Evolutionary conservation across 768 basidiomycete genomes (phyloP).

Genomic region (Antrodiella citrinella): DNA sequence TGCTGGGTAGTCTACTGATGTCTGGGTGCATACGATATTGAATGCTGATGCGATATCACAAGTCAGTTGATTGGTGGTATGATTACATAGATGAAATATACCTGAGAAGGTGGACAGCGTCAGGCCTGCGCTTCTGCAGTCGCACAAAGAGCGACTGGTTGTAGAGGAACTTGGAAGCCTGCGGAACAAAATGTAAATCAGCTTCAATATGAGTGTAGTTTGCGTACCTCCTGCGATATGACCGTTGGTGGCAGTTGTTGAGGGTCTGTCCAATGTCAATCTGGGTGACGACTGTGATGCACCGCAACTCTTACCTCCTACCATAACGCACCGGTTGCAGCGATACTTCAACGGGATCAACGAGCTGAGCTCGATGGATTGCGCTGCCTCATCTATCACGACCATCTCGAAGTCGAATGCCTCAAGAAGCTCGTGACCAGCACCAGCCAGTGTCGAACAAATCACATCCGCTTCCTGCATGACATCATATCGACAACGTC

Average conservation of each 20-base stretch:
- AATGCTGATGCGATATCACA: constrained; percentile 47
- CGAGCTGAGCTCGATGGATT: constrained; percentile 91
- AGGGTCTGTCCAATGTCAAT: constrained; percentile 42
- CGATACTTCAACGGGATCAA: constrained; percentile 91
- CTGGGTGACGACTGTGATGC: neutral
- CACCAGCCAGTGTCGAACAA: constrained; percentile 87
- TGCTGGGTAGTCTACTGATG: constrained; percentile 85
- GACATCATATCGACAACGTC: constrained; percentile 68
- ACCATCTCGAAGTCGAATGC: constrained; percentile 89
- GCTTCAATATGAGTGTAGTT: too few species aligned
- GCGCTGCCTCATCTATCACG: constrained; percentile 97
- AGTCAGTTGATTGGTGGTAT: neutral
- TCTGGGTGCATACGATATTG: constrained; percentile 99
- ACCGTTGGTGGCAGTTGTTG: constrained; percentile 96
- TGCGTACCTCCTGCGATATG: constrained; percentile 48
- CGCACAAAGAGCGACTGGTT: constrained; percentile 92
- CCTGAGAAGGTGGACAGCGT: constrained; percentile 91
- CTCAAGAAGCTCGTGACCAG: constrained; percentile 83
- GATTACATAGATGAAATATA: constrained; percentile 22
- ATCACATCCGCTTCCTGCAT: constrained; percentile 87
- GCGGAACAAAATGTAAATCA: constrained; percentile 14
- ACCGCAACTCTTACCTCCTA: constrained; percentile 53
- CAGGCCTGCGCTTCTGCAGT: constrained; percentile 67
- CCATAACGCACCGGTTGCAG: constrained; percentile 80
- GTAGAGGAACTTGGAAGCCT: constrained; percentile 70